Evolutionary conservation across 1,284 basidiomycete species (phyloP), one percentile per base, ranked within the genome.

Genomic region (Sutorius eximius): DNA sequence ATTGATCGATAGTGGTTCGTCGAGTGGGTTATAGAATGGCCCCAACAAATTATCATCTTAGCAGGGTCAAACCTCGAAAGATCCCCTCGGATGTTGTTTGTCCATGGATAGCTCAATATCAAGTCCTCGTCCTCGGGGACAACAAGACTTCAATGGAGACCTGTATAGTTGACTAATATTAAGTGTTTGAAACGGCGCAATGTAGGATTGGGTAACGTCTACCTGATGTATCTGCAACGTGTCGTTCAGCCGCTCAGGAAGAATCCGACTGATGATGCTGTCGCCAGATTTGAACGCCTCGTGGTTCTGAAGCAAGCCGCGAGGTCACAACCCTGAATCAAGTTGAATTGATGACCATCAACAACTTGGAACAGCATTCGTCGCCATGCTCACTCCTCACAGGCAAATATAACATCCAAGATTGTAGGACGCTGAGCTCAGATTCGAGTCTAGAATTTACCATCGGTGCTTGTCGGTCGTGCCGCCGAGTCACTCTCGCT

Each of bases 181-280:
- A 48, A 52, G 50, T 33, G 10, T 51, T 40, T 36, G 38, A 61
- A 45, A 45, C 45, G 50, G 45, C 30, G 20, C 30, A 54, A 37
- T 27, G 22, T 36, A 33, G 38, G 30, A 51, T 58, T 43, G 51
- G 47, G 41, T 49, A 66, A 59, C 45, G 20, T n/a, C 30, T 45
- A 49, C 63, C 49, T 50, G 42, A 52, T 52, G 37, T 37, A 20
- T 36, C 24, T 48, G 52, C 55, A 66, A 55, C 61, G 61, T 69
- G 65, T 57, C n/a, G 11, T 18, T 47, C 37, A 49, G 48, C 42
- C 45, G 45, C 44, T 49, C 49, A 32, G 51, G 33, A 51, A 37
- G 41, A 30, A 18, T 53, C 47, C 44, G 38, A 27, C 12, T 43
- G 34, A 45, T 32, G 37, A 43, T 13, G 7, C 37, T 36, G 34